Percentiles rank a stretch among this genome's conserved stretches.
These are phyloP conservation scores for Dianthus caryophyllus DNA, from an alignment of 148 eudicot species.

Conservation along the genomic window DNA sequence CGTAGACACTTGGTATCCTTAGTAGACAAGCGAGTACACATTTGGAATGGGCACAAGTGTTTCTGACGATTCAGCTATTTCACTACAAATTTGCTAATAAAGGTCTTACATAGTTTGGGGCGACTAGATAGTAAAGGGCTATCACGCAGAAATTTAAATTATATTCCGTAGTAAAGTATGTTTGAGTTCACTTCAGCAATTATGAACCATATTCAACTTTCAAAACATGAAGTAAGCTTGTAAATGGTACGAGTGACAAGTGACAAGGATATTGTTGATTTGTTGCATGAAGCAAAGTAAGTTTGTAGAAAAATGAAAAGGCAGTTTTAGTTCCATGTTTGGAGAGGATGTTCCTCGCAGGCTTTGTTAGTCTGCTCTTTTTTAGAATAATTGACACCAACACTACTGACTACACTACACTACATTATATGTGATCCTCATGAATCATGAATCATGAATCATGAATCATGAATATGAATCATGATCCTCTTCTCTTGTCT, in stretches of 20 bases:
- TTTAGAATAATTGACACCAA: neutral
- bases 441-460: neutral
- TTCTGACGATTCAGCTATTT: no score
- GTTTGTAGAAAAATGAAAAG: neutral
- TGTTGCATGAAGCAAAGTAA: neutral
- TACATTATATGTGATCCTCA: neutral
- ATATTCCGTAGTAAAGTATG: no score
- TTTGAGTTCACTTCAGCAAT: no score
- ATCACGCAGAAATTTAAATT: no score
- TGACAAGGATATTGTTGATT: conserved; percentile 4
- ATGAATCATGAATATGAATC: neutral
- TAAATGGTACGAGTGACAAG: neutral
- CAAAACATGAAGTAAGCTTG: neutral
- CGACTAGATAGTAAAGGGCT: no score
- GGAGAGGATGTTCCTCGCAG: conserved; percentile 10
- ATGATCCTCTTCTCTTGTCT: no score
- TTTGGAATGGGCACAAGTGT: no score
- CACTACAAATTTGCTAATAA: no score
- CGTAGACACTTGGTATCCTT: neutral
- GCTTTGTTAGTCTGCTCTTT: neutral
- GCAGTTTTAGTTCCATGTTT: conserved; percentile 2
- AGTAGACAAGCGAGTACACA: no score
- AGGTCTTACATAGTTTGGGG: no score
- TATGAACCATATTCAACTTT: no score
- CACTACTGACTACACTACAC: no score